These are phyloP conservation scores for Telopea speciosissima DNA, from an alignment of 177 flowering plant species.

Conservation along the genomic window DNA sequence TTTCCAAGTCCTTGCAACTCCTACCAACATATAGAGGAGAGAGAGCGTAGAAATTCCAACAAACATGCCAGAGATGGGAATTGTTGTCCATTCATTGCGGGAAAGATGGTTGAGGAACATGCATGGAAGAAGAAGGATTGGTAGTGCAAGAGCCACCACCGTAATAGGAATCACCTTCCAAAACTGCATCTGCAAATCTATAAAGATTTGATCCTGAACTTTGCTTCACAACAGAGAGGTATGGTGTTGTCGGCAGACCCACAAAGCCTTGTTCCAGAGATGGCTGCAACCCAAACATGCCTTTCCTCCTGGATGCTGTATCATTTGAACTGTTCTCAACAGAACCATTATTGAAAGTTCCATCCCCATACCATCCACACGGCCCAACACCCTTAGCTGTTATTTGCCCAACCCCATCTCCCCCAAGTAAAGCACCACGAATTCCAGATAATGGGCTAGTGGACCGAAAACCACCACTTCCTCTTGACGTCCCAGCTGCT, in stretches of 20 bases:
- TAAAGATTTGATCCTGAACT: conserved; percentile 30
- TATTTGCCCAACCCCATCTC: conserved; percentile 13
- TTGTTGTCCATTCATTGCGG: neutral
- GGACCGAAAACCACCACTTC: conserved; percentile 3
- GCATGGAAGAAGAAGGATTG: conserved; percentile 6
- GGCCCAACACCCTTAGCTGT: conserved; percentile 3
- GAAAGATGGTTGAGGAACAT: conserved; percentile 17
- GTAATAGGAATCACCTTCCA: conserved; percentile 16
- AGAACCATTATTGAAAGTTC: conserved; percentile 16
- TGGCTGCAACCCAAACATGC: too few species aligned
- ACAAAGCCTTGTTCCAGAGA: too few species aligned
- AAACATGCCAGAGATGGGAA: too few species aligned
- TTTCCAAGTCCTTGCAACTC: too few species aligned
- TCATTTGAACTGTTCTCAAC: conserved; percentile 21
- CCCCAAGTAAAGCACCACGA: conserved; percentile 13
- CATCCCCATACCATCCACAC: conserved; percentile 27
- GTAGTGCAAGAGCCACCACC: conserved; percentile 11
- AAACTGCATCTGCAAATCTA: conserved; percentile 40
- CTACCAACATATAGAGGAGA: too few species aligned
- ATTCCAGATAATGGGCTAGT: conserved; percentile 15
- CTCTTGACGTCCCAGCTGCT: neutral
- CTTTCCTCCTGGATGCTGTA: conserved; percentile 5
- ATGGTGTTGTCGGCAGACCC: neutral
- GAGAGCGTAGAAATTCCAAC: too few species aligned
- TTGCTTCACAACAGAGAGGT: conserved; percentile 10